A percentile compares a stretch with the other conserved stretches of the same genome.
These are phyloP conservation scores for Aphanocladium album DNA, from an alignment of 2,329 filamentous ascomycete species.

Conservation along the genomic window DNA sequence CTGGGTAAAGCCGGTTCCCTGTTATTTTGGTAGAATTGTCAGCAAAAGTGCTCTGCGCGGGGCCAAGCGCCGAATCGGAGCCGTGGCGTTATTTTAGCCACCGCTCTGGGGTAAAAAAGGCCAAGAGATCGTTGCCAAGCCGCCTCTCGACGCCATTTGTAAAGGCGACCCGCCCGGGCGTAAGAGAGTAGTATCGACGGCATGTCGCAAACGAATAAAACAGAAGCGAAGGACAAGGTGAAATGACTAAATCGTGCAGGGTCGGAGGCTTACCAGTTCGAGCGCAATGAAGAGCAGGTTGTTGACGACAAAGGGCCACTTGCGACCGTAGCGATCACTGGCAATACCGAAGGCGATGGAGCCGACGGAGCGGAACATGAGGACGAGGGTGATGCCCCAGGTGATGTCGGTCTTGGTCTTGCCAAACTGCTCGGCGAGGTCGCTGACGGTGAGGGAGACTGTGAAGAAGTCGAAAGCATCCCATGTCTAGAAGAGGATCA, in stretches of 20 bases:
- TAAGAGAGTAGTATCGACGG: not conserved
- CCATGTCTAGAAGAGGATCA: slow-evolving; percentile 42
- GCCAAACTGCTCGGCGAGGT: slow-evolving; percentile 48
- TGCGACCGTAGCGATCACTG: slow-evolving; percentile 52
- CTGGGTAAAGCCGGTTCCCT: slow-evolving; percentile 62
- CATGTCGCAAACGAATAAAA: not conserved
- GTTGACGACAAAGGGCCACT: slow-evolving; percentile 73
- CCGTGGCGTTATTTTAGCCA: not conserved
- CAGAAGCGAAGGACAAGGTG: not conserved
- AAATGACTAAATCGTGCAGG: not conserved
- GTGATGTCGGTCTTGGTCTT: slow-evolving; percentile 54
- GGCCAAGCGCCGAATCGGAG: not conserved
- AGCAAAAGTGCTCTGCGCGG: not conserved
- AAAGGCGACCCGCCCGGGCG: not conserved
- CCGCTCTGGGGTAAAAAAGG: not conserved
- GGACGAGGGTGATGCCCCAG: slow-evolving; percentile 59
- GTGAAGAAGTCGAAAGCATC: slow-evolving; percentile 65
- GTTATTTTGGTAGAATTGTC: not conserved
- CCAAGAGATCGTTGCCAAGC: slow-evolving; percentile 11
- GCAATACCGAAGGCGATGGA: slow-evolving; percentile 51
- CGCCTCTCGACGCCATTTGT: slow-evolving; percentile 3
- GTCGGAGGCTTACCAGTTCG: slow-evolving; percentile 53
- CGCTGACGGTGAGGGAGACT: slow-evolving; percentile 53
- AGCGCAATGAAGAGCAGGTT: slow-evolving; percentile 67
- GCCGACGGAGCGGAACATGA: slow-evolving; percentile 56